Conservation (phyloP, 2,329 filamentous ascomycete species). For the Didymella arachidicola region DNA sequence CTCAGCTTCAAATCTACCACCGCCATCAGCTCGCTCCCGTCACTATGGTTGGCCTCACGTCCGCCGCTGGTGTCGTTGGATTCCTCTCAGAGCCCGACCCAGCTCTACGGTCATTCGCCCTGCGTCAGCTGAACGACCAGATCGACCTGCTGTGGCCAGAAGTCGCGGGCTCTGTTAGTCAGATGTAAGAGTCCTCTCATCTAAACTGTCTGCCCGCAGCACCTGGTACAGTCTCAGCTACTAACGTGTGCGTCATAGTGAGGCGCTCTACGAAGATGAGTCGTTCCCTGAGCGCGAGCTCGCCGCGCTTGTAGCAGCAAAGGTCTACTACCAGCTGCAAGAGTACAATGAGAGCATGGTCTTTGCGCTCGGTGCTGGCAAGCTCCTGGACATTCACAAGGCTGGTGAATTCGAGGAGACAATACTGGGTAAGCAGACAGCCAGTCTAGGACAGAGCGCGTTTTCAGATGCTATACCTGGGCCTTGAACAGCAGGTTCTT, state of each 20-base stretch:
- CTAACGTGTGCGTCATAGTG: conserved; percentile 64
- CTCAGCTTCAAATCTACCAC: conserved; percentile 23
- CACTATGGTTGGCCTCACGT: conserved; percentile 89
- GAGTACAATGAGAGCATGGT: conserved; percentile 99
- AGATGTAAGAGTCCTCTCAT: conserved; percentile 75
- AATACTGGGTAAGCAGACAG: conserved; percentile 74
- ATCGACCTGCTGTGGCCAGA: conserved; percentile 98
- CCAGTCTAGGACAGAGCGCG: not conserved
- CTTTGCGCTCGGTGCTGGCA: conserved; percentile 92
- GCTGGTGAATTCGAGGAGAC: conserved; percentile 98
- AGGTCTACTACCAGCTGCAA: conserved; percentile 98
- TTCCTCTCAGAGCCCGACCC: conserved; percentile 95
- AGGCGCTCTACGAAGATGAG: conserved; percentile 97
- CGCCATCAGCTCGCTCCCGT: conserved; percentile 22
- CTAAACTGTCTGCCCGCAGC: conserved; percentile 5
- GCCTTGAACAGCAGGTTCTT: not conserved
- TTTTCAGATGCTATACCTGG: not conserved
- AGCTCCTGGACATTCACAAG: conserved; percentile 90
- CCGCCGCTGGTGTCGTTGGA: conserved; percentile 91
- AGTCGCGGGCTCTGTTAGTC: conserved; percentile 87
- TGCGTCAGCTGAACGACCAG: conserved; percentile 94
- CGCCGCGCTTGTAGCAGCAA: conserved; percentile 91
- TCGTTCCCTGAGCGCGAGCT: conserved; percentile 92
- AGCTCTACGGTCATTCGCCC: conserved; percentile 91
- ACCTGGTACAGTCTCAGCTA: conserved; percentile 15